Evolutionary conservation across 805 yeast species (phyloP), one percentile per base, ranked within the genome.

Genomic region (Helenozyma baotianmanensis): DNA sequence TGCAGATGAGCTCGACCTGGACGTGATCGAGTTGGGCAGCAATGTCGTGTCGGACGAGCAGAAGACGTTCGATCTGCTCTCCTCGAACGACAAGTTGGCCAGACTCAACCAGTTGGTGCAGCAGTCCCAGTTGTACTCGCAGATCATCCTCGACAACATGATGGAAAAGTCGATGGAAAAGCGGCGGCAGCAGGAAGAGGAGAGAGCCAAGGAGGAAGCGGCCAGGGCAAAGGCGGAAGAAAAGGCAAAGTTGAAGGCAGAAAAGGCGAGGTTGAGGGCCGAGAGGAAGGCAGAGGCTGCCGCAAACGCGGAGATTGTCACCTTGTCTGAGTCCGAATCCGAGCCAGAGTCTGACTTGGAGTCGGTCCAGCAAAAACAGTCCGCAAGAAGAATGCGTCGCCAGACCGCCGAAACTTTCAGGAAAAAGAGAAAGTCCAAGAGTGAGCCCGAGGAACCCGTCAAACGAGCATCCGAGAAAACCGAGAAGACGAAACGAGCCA

Each of bases 91-190:
- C 27, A 85, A 86, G 49, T 61, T 87, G 27, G 71, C 73, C 33
- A 71, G 86, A 34, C 62, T 90, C 33, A 74, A 84, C 37, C 78
- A 76, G 23, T 67, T 90, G 42, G 87, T 90, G n/a, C 82, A 83
- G 48, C 81, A 85, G 51, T 85, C 96, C 12, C 89, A 87, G 52
- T 75, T 89, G 2, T 90, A 86, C 58, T 82, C 97, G 1, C 76
- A 80, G 40, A 86, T 90, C 43, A 84, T 90, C 25, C 78, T 95
- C 3, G 89, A 87, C 32, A 80, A 89, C 9, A 69, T 90, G 27
- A 50, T 81, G 25, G 75, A 75, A 40, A 64, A 70, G 28, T 51
- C 72, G n/a, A 46, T 70, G 30, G 38, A 35, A 33, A 56, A 51
- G 37, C 51, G 42, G 19, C 38, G 38, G 31, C 43, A 42, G 36